Conservation (phyloP, 805 yeast genomes). For the Pichia exigua region DNA sequence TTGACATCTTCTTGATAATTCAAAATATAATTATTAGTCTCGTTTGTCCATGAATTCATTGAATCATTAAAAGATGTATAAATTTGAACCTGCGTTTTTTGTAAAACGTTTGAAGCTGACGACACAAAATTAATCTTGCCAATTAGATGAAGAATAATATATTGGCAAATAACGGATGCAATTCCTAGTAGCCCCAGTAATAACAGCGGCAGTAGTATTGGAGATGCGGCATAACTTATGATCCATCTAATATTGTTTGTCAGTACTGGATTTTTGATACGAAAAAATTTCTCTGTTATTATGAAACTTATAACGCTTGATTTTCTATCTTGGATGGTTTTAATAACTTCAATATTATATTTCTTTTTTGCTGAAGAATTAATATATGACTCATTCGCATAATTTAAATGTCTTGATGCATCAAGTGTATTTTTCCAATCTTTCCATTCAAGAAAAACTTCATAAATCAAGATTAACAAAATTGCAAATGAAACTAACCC, state of each 20-base stretch:
- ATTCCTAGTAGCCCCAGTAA: slow-evolving; percentile 53
- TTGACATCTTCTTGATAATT: slow-evolving; percentile 49
- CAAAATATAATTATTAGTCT: slow-evolving; percentile 48
- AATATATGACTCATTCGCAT: slow-evolving; percentile 14
- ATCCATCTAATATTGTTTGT: slow-evolving; percentile 33
- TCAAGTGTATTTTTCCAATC: slow-evolving; percentile 40
- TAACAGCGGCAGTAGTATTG: slow-evolving; percentile 42
- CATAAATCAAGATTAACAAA: slow-evolving; percentile 32
- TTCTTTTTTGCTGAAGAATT: slow-evolving; percentile 7
- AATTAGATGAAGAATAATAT: slow-evolving; percentile 30
- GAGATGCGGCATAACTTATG: slow-evolving; percentile 43
- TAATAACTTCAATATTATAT: slow-evolving; percentile 21
- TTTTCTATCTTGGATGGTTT: slow-evolving; percentile 20
- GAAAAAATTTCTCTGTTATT: slow-evolving; percentile 11
- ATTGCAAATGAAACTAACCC: slow-evolving; percentile 34
- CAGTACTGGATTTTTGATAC: slow-evolving; percentile 11
- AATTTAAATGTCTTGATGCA: slow-evolving; percentile 23
- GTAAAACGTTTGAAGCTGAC: slow-evolving; percentile 6
- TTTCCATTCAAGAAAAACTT: slow-evolving; percentile 36
- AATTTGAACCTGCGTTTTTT: slow-evolving; percentile 11
- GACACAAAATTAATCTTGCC: slow-evolving; percentile 1
- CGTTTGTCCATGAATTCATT: slow-evolving; percentile 40
- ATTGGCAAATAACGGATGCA: slow-evolving; percentile 46
- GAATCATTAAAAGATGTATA: slow-evolving; percentile 25
- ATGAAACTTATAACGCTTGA: slow-evolving; percentile 14